Evolutionary conservation across 1,284 basidiomycete genomes (phyloP), one percentile per base, ranked within the genome.

Genomic region (Spongiforma sp.): DNA sequence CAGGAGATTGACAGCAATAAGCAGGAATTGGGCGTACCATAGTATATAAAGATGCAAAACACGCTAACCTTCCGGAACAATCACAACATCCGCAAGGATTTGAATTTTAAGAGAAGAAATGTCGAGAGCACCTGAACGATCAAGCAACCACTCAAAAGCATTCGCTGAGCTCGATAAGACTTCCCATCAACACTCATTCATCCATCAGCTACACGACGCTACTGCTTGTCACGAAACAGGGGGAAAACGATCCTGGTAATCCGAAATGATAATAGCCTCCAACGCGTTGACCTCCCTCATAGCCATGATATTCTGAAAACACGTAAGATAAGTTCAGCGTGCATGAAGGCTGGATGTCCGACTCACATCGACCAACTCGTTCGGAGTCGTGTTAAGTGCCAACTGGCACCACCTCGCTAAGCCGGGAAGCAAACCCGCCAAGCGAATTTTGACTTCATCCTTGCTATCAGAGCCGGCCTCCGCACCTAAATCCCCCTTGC

Each of bases 361-460:
- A 78, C 91, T 75, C 75, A 93, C 93, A 78, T 96, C 93, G 32
- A 95, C 86, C 69, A 95, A 82, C 76, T 93, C 91, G 77, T 94
- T 96, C 28, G 94, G 93, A 54, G 92, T 76, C 12, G 86, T 86
- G 62, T 89, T 85, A 60, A 94, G 75, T 39, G 91, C 90, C 54
- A 89, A 68, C 67, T 88, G 86, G 71, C 89, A 90, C 89, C 93
- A 94, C 63, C 88, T 81, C 57, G 92, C 87, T 46, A 96, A 79
- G 2, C 89, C 89, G 7, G 94, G 95, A 26, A 96, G 80, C 65
- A 96, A 77, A 17, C 88, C 87, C 24, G 94, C 95, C 8, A 95
- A 77, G 50, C 89, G 80, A 26, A 92, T 81, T 67, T 84, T 81
- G 63, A 84, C 77, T 54, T 84, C 84, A 36, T 80, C 81, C 43